Base-by-base conservation (phyloP, 768 basidiomycete species). In the Panellus pusillus region DNA sequence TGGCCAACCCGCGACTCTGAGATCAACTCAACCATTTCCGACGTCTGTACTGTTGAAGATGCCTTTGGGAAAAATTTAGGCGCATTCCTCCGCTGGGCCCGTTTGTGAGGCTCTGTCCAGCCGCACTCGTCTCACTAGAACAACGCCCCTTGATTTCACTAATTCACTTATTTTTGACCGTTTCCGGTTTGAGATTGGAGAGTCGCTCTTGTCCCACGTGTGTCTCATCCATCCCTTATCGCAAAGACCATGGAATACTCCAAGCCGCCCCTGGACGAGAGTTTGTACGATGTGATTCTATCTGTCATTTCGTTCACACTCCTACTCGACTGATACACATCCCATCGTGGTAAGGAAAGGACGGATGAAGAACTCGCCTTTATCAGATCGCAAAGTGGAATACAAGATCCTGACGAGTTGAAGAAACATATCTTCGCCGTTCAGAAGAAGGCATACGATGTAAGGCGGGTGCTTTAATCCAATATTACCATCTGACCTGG, bases 371-470 rank as follows among this genome's bases (percentile, higher is more conserved):
- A 61, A 20, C 12, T 44, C 14, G 54, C 40, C 7, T 72, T 72
- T 52, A 63, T 72, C 47, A 68, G 63, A 49, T 31, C 49, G 14
- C 44, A 55, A 44, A 67, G 66, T 7, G 62, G 68, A 7, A 70
- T 72, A 18, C 31, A 57, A 1, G 61, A 66, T 19, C 65, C 66
- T 1, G 60, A 65, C 3, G 54, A 63, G 44, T 64, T 73, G 46
- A 69, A 58, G 53, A 43, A 51, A 13, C 72, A 73, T 50, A 64
- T 73, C 24, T 20, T 73, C 14, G 45, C 52, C 35, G 62, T 73
- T 8, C 71, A 70, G 58, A 58, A 50, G 35, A 60, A 63, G 52
- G 71, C 69, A 3, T 71, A 65, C 43, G 53, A 60, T 19, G 71
- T 71, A 32, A 27, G 66, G 11, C 9, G 32, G 14, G 11, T 14